These are phyloP conservation scores for Dactylellina leptospora DNA, from an alignment of 2,329 filamentous ascomycete genomes.

Conservation along the genomic window DNA sequence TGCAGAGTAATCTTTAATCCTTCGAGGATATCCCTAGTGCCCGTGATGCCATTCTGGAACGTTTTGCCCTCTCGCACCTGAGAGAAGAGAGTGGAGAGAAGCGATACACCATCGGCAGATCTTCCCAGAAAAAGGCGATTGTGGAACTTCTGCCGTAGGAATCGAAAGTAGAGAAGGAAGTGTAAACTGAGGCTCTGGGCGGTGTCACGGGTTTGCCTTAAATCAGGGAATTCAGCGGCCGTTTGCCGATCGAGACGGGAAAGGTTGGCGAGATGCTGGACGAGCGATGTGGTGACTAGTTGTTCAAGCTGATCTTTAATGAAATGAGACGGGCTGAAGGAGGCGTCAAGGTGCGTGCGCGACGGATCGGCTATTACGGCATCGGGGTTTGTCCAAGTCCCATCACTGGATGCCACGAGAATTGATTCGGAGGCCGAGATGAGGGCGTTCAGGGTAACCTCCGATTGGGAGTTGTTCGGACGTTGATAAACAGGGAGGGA, in stretches of 20 bases:
- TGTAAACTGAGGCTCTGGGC: constrained; percentile 30
- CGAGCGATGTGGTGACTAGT: constrained; percentile 14
- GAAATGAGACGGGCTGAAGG: constrained; percentile 10
- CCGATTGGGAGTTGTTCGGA: not conserved
- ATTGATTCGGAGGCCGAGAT: constrained; percentile 12
- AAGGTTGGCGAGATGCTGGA: constrained; percentile 18
- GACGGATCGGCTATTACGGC: not conserved
- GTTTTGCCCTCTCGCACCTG: constrained; percentile 18
- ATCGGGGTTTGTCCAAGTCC: not conserved
- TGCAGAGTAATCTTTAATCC: constrained; percentile 19
- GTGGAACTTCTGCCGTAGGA: constrained; percentile 37
- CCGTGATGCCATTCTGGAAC: constrained; percentile 11
- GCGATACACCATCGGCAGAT: constrained; percentile 11
- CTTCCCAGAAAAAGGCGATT: constrained; percentile 43
- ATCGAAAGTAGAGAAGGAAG: constrained; percentile 22
- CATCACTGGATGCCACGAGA: constrained; percentile 7
- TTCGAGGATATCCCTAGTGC: constrained; percentile 16
- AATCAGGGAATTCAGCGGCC: not conserved
- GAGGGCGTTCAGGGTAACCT: not conserved
- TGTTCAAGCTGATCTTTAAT: constrained; percentile 31
- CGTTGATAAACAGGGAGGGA: constrained; percentile 11
- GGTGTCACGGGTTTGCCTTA: not conserved
- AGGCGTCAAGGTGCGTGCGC: not conserved
- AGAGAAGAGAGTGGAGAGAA: constrained; percentile 13
- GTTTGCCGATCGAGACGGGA: not conserved